Base-by-base conservation (phyloP, 257 asterid genomes). In the Pogostemon cablin region DNA sequence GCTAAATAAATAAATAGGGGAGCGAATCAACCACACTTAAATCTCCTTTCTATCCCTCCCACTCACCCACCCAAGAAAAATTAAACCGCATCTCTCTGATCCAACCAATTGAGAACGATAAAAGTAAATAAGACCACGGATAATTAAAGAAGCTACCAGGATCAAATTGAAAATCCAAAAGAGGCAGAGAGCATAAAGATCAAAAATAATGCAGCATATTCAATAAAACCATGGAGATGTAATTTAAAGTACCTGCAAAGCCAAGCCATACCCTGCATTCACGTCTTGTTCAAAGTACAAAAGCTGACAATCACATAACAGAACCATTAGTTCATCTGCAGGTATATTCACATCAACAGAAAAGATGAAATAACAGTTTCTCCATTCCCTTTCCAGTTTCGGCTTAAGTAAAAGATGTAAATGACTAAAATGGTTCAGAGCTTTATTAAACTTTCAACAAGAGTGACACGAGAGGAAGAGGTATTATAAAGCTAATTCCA, bases 221-320 rank as follows among this genome's bases (percentile, higher is more conserved):
- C n/a, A 46, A 66, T 37, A 63, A 71, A 15, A 15, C 10, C 67
- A 43, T 12, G n/a, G 62, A 79, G 52, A 60, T 7, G 38, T 15
- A 44, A 72, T 72, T 3, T 72, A 62, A 46, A 67, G 25, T 85
- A 95, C 99, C 99, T 95, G 99, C 85, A 95, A 87, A 20, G 97
- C 99, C 82, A 95, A 75, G 44, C 99, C 98, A 69, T 92, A 95
- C 66, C 99, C 99, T 54, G 87, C 99, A 81, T 87, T 87, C 63
- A 78, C 82, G 74, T 95, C 99, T 79, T 91, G 96, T 80, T 95
- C 99, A 55, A 95, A 95, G 82, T 85, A 95, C 46, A 95, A 79
- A 42, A 84, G 90, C 90, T 85, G 85, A 75, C 15, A 77, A 72
- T 43, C 56, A 65, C 63, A 73, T 11, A 72, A 60, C 46, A 70